Conservation (phyloP, 257 asterid genomes). For the Nyctanthes arbortristis region DNA sequence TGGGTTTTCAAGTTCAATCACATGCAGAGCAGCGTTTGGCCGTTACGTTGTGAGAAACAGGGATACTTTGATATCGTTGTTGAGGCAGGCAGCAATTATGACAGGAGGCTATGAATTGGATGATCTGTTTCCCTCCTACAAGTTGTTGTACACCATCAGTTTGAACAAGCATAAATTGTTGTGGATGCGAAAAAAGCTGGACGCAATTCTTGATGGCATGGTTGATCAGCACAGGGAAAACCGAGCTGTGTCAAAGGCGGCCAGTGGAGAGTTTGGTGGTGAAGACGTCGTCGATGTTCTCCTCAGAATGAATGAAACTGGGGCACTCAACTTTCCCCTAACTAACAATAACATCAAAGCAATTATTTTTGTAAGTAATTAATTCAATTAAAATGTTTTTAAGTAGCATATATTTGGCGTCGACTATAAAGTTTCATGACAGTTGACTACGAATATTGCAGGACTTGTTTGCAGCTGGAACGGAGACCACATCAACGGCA, state of each 20-base stretch:
- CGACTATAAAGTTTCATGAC: too few species aligned
- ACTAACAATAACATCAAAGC: conserved; percentile 34
- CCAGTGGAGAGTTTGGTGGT: conserved; percentile 19
- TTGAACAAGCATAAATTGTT: conserved; percentile 17
- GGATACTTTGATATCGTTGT: conserved; percentile 8
- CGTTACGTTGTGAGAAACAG: conserved; percentile 28
- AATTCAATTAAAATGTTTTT: too few species aligned
- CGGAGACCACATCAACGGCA: too few species aligned
- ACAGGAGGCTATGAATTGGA: conserved; percentile 29
- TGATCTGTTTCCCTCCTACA: conserved; percentile 37
- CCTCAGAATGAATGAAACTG: conserved; percentile 25
- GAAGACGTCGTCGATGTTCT: conserved; percentile 36
- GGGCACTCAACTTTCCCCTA: conserved; percentile 30
- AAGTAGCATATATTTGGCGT: too few species aligned
- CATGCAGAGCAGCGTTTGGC: conserved; percentile 36
- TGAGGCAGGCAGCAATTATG: conserved; percentile 17
- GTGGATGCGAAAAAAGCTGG: conserved; percentile 23
- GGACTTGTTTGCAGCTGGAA: too few species aligned
- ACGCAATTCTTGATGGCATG: conserved; percentile 33
- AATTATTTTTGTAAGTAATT: too few species aligned
- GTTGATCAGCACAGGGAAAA: conserved; percentile 34
- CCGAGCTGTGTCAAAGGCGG: neutral
- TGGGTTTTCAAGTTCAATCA: conserved; percentile 9
- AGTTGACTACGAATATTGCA: too few species aligned
- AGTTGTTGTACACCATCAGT: conserved; percentile 18